Evolutionary conservation across 2,329 filamentous ascomycete species (phyloP).

Genomic region (Ophiocordyceps camponoti-rufipedis): DNA sequence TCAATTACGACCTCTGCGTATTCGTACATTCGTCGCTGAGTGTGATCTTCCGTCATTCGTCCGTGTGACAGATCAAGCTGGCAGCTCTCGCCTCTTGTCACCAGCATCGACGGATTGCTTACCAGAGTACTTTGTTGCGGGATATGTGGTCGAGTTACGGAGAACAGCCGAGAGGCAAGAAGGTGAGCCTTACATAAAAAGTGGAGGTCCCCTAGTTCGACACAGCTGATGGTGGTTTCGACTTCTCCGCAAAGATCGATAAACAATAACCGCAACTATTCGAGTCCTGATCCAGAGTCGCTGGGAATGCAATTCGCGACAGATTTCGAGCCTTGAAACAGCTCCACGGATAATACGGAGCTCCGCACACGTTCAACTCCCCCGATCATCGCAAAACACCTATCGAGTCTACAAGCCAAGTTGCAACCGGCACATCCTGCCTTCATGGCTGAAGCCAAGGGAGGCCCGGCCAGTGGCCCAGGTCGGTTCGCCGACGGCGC

Average conservation of each 20-base stretch:
- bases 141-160: too few species aligned
- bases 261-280: background rate
- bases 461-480: slow-evolving; percentile 19
- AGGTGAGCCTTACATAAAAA: background rate
- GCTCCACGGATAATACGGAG: background rate
- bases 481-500: slow-evolving; percentile 14
- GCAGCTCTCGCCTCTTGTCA: too few species aligned
- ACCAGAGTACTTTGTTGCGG: too few species aligned
- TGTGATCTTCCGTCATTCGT: too few species aligned
- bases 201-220: background rate
- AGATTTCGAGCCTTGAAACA: background rate
- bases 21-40: too few species aligned
- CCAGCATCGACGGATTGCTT: too few species aligned
- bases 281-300: background rate
- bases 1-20: too few species aligned
- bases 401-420: background rate
- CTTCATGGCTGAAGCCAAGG: slow-evolving; percentile 7
- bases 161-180: background rate
- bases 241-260: background rate
- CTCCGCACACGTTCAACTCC: background rate
- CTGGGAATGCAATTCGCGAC: too few species aligned
- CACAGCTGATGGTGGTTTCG: background rate
- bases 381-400: background rate
- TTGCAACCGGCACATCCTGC: background rate
- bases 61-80: too few species aligned